Evolutionary conservation across 169 alveolate genomes (phyloP).

Genomic region (Plasmodium vivax): DNA sequence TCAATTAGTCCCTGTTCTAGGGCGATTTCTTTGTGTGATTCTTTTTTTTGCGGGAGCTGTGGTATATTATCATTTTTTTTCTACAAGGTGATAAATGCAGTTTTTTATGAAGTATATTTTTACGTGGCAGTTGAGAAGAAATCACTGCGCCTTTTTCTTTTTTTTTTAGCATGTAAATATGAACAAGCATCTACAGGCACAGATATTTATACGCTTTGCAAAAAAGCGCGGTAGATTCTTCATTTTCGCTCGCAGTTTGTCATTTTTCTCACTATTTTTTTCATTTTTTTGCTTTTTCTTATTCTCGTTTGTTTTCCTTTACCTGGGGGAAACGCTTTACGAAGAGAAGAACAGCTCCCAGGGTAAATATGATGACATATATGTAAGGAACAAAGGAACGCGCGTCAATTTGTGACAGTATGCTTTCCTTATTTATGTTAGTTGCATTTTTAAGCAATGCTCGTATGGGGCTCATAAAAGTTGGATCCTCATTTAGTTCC

Average conservation of each 20-base stretch:
- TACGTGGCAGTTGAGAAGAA: not conserved
- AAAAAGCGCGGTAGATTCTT: not conserved
- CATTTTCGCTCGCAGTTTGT: not conserved
- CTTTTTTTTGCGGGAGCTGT: not conserved
- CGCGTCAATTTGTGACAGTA: not conserved
- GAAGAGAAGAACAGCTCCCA: not conserved
- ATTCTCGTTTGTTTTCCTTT: not conserved
- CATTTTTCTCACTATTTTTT: not conserved
- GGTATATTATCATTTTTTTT: not conserved
- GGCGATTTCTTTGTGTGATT: not conserved
- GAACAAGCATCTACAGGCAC: not conserved
- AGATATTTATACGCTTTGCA: not conserved
- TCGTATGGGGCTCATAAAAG: not conserved
- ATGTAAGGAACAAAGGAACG: not conserved
- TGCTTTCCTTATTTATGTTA: not conserved
- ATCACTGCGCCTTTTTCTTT: not conserved
- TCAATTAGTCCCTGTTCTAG: constrained; percentile 20
- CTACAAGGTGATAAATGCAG: not conserved
- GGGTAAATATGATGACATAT: not conserved
- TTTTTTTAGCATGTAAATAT: not conserved
- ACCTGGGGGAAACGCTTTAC: not conserved
- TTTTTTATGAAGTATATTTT: not conserved
- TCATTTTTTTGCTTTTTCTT: not conserved
- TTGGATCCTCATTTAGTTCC: not conserved
- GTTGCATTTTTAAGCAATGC: not conserved